phyloP scores from a whole-genome alignment of 2,329 filamentous ascomycete species.

The Shiraia sp. region DNA sequence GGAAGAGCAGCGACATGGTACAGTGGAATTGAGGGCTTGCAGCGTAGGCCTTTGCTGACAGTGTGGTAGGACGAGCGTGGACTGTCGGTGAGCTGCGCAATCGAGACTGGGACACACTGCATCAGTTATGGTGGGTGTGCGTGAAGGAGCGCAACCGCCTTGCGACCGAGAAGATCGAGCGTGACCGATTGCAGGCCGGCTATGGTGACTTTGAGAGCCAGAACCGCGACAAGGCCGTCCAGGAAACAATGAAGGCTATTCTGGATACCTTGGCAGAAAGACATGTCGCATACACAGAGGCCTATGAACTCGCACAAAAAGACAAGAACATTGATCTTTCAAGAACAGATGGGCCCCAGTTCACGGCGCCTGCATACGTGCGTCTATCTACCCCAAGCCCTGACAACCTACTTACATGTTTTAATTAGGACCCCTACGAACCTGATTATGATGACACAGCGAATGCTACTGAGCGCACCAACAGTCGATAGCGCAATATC shows the following conservation, averaged over 20 bases:
- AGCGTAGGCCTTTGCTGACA: constrained; percentile 6
- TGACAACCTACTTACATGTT: constrained; percentile 6
- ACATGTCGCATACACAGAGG: constrained; percentile 85
- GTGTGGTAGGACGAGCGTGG: constrained; percentile 71
- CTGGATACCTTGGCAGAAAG: constrained; percentile 85
- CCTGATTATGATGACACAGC: constrained; percentile 10
- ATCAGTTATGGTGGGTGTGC: constrained; percentile 93
- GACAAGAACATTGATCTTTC: constrained; percentile 52
- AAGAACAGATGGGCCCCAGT: constrained; percentile 29
- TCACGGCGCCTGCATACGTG: constrained; percentile 31
- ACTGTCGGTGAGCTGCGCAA: constrained; percentile 79
- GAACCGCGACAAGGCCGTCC: constrained; percentile 68
- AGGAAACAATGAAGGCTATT: constrained; percentile 77
- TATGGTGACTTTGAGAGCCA: constrained; percentile 73
- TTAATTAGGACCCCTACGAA: constrained; percentile 25
- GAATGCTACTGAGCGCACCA: not conserved
- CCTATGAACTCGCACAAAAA: constrained; percentile 60
- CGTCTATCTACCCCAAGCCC: not conserved
- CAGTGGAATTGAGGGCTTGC: constrained; percentile 10
- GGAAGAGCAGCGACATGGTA: constrained; percentile 71
- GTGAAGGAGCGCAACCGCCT: constrained; percentile 88
- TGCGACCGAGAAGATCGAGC: constrained; percentile 74
- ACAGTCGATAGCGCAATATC: not conserved
- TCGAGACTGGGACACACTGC: constrained; percentile 93
- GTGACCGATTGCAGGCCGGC: constrained; percentile 67